Base-by-base conservation (phyloP, 2,329 filamentous ascomycete species). In the Hymenoscyphus repandus region DNA sequence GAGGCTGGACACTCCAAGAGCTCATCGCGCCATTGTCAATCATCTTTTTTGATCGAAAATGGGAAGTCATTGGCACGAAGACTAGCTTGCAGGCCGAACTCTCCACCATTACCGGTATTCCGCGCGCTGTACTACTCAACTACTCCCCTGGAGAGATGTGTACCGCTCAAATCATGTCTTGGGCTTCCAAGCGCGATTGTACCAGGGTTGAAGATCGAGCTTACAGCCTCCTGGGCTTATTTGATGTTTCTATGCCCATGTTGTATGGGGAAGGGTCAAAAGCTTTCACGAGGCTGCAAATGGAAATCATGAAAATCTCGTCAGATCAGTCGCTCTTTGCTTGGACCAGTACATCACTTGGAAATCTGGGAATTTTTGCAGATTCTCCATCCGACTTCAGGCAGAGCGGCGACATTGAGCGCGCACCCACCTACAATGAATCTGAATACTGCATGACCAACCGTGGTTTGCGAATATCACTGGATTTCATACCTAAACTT, bases 91-190 rank as follows among this genome's bases (percentile, higher is more conserved):
- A 40, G 22, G 10, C 30, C 11, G 12, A 15, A 5, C 46, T 57
- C 18, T 45, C 43, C 11, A 20, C 12, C 1, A 57, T 53, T 10
- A 55, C 57, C 7, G 49, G 51, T 9, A 56, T 27, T 59, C 34
- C 56, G 59, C 44, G 41, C 13, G 48, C 57, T 12, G 56, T 61
- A 13, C 51, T 69, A 1, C 42, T 18, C 4, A 34, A 34, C 4
- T 15, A 36, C 12, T 40, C 11, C 6, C 36, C 32, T 41, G n/a
- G 20, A 13, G 15, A 33, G 20, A 13, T 62, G 44, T 51, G 64
- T 60, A 6, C 69, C 56, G 64, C 69, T 55, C 5, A 58, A 49
- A 59, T 62, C 37, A 70, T 71, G 66, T 66, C 60, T 13, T 71
- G 69, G 69, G 66, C 66, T n/a, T 58, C 68, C 9, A 47, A 55